Evolutionary conservation across 2,329 filamentous ascomycete genomes (phyloP), one percentile per base, ranked within the genome.

Genomic region (Colletotrichum horii): DNA sequence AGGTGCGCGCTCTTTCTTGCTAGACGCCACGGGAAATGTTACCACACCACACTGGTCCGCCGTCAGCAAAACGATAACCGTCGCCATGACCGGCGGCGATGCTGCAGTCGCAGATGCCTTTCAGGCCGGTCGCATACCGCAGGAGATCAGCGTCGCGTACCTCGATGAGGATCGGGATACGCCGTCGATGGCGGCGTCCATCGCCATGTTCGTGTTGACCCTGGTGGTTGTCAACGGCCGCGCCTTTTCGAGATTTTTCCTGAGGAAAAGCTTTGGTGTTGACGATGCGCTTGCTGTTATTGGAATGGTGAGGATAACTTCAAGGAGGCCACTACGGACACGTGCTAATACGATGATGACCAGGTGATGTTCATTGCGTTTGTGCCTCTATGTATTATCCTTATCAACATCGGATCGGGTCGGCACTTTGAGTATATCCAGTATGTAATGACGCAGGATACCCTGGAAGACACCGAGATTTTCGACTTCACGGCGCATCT

Each of bases 401-500:
- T 89, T 60, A 90, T 90, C 78, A 76, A 84, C 4, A 78, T 89
- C 15, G 88, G 88, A 26, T 88, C 87, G 5, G 88, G 88, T 12
- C 81, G 87, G 16, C 87, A 88, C 71, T 86, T 84, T 69, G 84
- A 81, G 15, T 88, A 86, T 67, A 86, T 88, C 55, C 79, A 88
- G 79, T 88, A 89, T 78, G 86, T 89, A 6, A 81, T 90, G 56
- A 80, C 85, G 24, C 78, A 87, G 61, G 72, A 82, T 4, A 85
- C 83, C 1, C 82, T 89, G 36, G 82, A 86, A 43, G 19, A 81
- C 12, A 88, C 87, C 1, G 86, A 90, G 78, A 78, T 88, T 1
- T 81, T 88, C 73, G 89, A 90, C 78, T 89, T 89, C 65, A 80
- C 81, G 43, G 87, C 88, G 19, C 89, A 90, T 79, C 84, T 90